Evolutionary conservation across 129 eudicot genomes (phyloP), one percentile per base, ranked within the genome.

Genomic region (Gnaphalium uliginosum): DNA sequence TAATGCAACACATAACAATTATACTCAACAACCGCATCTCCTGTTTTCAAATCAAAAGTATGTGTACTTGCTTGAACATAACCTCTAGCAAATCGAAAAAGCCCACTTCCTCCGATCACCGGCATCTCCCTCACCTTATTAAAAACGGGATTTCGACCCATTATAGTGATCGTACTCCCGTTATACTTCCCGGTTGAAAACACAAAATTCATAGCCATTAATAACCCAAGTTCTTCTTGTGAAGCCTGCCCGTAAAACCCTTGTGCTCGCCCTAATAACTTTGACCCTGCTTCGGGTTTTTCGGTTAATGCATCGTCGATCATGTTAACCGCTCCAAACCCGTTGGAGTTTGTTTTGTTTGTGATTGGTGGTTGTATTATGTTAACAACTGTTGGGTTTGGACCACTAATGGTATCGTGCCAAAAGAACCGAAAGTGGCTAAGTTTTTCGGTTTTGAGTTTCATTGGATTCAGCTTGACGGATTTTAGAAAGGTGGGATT

Each of bases 1-100:
- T 83, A 90, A 85, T 90, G 96, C 79, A 85, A 21, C 4, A 90
- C 96, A 81, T 83, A 82, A 59, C 86, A 81, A 85, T 77, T 79
- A 70, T 90, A 90, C 88, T 90, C 89, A 65, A 90, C 93, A 66
- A 77, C 74, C 10, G 93, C 96, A 77, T 90, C 87, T 8, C 87
- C 83, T 0, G 90, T 83, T 68, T 85, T 85, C 9, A 48, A 10
- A 72, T 85, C 83, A 27, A 78, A 37, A 22, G 32, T 71, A 27
- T 85, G 78, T 5, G 96, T 90, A 51, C 79, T 83, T 4, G 90
- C 90, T 68, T 87, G 77, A 57, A 75, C 96, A 74, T 85, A 90
- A 7, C 96, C 96, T 62, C 87, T 80, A 18, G 89, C 93, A 68
- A 79, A 90, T 19, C 96, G 85, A 65, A 90, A 90, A 19, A 81